Evolutionary conservation across 2,329 filamentous ascomycete genomes (phyloP), one percentile per base, ranked within the genome.

Genomic region (Trichophyton mentagrophytes): DNA sequence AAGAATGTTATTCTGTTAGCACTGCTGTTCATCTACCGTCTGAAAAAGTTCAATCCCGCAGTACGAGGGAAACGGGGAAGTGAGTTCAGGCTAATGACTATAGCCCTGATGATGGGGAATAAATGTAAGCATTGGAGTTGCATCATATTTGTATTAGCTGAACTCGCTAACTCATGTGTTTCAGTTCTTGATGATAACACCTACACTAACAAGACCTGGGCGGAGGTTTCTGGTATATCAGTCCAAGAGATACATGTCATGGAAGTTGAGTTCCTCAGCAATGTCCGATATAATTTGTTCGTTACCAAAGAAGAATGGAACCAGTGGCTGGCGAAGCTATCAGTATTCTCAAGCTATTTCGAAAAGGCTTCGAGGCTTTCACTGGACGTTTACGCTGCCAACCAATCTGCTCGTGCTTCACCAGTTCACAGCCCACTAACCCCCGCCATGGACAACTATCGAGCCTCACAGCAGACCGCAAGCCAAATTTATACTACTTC

Each of bases 191-290:
- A 99, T 71, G 93, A 99, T 73, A 99, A 97, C 73, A 97, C 93
- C 0, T 99, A 99, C 75, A 97, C 93, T 42, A 99, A 99, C 78
- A 96, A 97, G 79, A 99, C 93, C 0, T 99, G 93, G 93, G 93
- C 92, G 1, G 93, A 99, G 69, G 93, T 99, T 9, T 97, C 93
- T 0, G 88, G 89, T 51, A 96, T 99, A 63, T 85, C 89, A 1
- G 92, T 97, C 11, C 85, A 87, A 63, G 93, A 99, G 74, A 96
- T 99, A 58, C 93, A 99, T 72, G 88, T 96, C 51, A 99, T 99
- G 93, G 93, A 99, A 73, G 93, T 99, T n/a, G 93, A 99, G 73
- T 99, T 99, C 68, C 79, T 99, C 64, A 96, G 92, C 78, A 97
- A 97, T 74, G 95, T 99, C 86, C 85, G 92, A 69, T 99, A 97